phyloP scores from a whole-genome alignment of 768 basidiomycete genomes.

The Boletus rubescentipes region DNA sequence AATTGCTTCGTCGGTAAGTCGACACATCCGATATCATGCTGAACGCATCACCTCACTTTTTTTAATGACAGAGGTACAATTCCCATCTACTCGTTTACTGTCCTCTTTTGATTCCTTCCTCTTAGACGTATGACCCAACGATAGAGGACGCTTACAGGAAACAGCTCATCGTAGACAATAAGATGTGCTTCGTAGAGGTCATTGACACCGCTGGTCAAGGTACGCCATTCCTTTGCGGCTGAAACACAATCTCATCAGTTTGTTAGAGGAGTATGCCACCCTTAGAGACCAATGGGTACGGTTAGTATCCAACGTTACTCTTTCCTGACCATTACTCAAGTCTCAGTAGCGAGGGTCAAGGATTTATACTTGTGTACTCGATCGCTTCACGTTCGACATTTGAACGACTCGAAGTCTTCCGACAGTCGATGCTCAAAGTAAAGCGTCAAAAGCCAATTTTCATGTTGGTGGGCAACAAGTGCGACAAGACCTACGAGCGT shows the following conservation, averaged over 20 bases:
- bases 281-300: slow-evolving; percentile 97
- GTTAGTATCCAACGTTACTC: slow-evolving; percentile 45
- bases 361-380: slow-evolving; percentile 96
- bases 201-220: slow-evolving; percentile 98
- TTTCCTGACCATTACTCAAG: slow-evolving; percentile 9
- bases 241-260: slow-evolving; percentile 18
- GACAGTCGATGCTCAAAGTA: slow-evolving; percentile 86
- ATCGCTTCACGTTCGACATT: slow-evolving; percentile 94
- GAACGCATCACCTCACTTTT: slow-evolving; percentile 14
- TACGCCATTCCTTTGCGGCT: slow-evolving; percentile 36
- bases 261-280: slow-evolving; percentile 92
- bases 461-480: slow-evolving; percentile 96
- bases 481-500: slow-evolving; percentile 86
- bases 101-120: slow-evolving; percentile 7
- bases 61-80: slow-evolving; percentile 51
- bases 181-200: slow-evolving; percentile 94
- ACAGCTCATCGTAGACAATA: slow-evolving; percentile 90
- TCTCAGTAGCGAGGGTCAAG: slow-evolving; percentile 86
- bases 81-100: slow-evolving; percentile 3
- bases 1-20: slow-evolving; percentile 92
- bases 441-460: slow-evolving; percentile 85
- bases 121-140: slow-evolving; percentile 93
- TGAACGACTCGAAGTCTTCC: slow-evolving; percentile 85
- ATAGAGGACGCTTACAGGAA: slow-evolving; percentile 99
- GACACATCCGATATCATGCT: slow-evolving; percentile 2